phyloP scores from a whole-genome alignment of 805 yeast genomes.

The Sugiyamaella chiloensis region DNA sequence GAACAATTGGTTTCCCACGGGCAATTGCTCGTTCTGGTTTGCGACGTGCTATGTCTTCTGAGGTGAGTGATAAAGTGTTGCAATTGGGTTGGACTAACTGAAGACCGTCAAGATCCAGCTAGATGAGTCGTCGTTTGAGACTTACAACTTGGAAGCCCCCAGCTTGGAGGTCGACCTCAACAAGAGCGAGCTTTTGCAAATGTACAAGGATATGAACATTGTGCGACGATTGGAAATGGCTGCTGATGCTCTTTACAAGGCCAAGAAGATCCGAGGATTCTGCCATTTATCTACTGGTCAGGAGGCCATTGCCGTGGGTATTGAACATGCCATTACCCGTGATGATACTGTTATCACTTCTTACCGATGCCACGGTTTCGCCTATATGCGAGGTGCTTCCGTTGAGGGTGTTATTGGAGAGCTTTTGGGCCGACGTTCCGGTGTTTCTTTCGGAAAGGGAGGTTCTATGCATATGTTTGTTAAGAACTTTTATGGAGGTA shows the following conservation, averaged over 20 bases:
- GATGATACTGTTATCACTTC: slow-evolving; percentile 92
- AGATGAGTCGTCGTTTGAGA: slow-evolving; percentile 80
- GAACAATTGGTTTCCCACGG: slow-evolving; percentile 5
- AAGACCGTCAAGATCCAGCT: slow-evolving; percentile 37
- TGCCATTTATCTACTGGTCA: slow-evolving; percentile 98
- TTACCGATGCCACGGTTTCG: slow-evolving; percentile 98
- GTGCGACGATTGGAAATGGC: slow-evolving; percentile 97
- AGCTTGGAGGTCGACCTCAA: slow-evolving; percentile 70
- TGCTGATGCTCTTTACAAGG: slow-evolving; percentile 95
- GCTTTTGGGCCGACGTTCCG: slow-evolving; percentile 93
- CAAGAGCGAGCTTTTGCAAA: slow-evolving; percentile 74
- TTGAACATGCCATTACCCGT: slow-evolving; percentile 85
- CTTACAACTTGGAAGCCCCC: slow-evolving; percentile 78
- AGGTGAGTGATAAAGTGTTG: background rate
- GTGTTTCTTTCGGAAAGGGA: slow-evolving; percentile 97
- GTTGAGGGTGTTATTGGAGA: slow-evolving; percentile 90
- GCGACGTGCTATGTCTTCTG: slow-evolving; percentile 5
- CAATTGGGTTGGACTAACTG: background rate
- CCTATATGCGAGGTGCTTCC: slow-evolving; percentile 92
- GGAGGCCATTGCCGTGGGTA: slow-evolving; percentile 98
- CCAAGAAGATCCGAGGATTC: slow-evolving; percentile 98
- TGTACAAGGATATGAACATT: slow-evolving; percentile 94
- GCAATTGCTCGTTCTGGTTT: slow-evolving; percentile 3
- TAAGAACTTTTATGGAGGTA: slow-evolving; percentile 96
- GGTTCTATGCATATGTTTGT: slow-evolving; percentile 99